Conservation (phyloP, 495 filamentous ascomycete genomes). For the Talaromyces borbonicus region DNA sequence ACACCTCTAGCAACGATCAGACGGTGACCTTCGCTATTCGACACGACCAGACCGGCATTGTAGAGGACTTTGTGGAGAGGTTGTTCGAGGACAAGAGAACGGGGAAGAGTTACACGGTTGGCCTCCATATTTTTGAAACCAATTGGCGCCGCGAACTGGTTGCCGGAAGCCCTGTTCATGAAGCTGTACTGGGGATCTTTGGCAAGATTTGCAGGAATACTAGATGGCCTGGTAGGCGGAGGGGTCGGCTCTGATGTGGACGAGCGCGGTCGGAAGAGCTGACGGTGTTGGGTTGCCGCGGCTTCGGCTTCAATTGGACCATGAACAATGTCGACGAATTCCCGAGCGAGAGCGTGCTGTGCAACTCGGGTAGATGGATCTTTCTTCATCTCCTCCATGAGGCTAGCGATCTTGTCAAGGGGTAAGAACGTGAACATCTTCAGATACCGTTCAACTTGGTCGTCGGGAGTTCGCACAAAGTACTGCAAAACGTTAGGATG, state of each 20-base stretch:
- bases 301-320: conserved; percentile 48
- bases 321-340: conserved; percentile 73
- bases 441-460: conserved; percentile 66
- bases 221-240: conserved; percentile 19
- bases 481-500: conserved; percentile 42
- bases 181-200: conserved; percentile 17
- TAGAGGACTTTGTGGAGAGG: conserved; percentile 55
- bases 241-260: conserved; percentile 33
- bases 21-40: conserved; percentile 56
- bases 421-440: conserved; percentile 90
- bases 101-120: conserved; percentile 52
- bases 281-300: conserved; percentile 47
- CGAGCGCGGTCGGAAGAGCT: conserved; percentile 40
- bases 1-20: conserved; percentile 48
- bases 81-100: conserved; percentile 50
- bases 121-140: conserved; percentile 40
- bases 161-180: conserved; percentile 29
- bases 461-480: conserved; percentile 76
- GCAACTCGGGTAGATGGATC: conserved; percentile 63
- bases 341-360: conserved; percentile 70
- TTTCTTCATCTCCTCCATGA: conserved; percentile 55
- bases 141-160: conserved; percentile 30
- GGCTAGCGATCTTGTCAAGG: conserved; percentile 44
- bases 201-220: conserved; percentile 11
- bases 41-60: conserved; percentile 56